Evolutionary conservation across 1,284 basidiomycete genomes (phyloP).

Genomic region (Ceratobasidium sp.): DNA sequence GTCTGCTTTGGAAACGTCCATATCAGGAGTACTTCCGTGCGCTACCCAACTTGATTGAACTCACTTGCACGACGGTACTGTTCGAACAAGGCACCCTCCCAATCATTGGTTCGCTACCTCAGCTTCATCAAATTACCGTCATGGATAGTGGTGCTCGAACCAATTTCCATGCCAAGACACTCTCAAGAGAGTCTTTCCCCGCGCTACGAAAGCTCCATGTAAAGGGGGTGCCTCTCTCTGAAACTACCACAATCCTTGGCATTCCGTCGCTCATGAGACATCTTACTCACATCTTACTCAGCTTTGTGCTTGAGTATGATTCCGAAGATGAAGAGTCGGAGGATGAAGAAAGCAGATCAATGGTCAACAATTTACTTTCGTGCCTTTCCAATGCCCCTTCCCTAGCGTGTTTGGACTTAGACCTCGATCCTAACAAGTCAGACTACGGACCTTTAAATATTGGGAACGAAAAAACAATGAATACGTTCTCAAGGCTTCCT

Average conservation of each 20-base stretch:
- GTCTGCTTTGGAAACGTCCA: slow-evolving; percentile 19
- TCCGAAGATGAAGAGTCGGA: too few species aligned
- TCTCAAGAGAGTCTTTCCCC: slow-evolving; percentile 7
- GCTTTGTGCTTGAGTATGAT: too few species aligned
- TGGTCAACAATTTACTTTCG: too few species aligned
- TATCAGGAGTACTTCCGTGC: slow-evolving; percentile 20
- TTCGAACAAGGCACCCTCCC: slow-evolving; percentile 6
- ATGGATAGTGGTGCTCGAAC: neutral
- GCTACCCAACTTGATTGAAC: neutral
- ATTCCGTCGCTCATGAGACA: slow-evolving; percentile 20
- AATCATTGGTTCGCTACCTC: slow-evolving; percentile 6
- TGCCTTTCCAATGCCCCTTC: too few species aligned
- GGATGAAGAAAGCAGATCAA: too few species aligned
- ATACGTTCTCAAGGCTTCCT: slow-evolving; percentile 36
- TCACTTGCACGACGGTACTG: slow-evolving; percentile 13
- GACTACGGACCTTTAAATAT: too few species aligned
- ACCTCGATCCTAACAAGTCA: too few species aligned
- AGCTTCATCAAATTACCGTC: slow-evolving; percentile 8
- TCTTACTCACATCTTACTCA: neutral
- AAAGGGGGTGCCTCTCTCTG: too few species aligned
- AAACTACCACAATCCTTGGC: slow-evolving; percentile 3
- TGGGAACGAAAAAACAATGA: too few species aligned
- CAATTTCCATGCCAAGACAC: neutral
- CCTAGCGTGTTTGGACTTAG: too few species aligned
- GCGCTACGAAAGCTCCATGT: slow-evolving; percentile 15